These are phyloP conservation scores for Dunaliella salina DNA, from an alignment of 163 green algal species.

Conservation along the genomic window DNA sequence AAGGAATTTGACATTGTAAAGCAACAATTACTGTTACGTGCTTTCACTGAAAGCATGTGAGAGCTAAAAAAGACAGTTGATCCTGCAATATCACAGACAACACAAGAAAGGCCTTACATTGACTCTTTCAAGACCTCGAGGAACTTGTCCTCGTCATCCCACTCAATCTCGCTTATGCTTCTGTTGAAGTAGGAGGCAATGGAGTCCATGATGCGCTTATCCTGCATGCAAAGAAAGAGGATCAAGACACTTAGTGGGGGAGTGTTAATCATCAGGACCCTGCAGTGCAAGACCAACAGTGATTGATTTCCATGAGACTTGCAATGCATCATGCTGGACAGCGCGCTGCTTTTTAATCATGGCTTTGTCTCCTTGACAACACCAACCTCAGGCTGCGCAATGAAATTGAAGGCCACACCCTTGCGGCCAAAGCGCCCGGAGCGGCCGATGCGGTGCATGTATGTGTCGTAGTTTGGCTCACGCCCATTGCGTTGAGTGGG, in stretches of 20 bases:
- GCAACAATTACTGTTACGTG: no score
- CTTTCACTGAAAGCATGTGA: no score
- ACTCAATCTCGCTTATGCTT: constrained; percentile 75
- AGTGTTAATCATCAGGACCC: no score
- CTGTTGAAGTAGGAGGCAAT: constrained; percentile 87
- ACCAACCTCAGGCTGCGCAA: constrained; percentile 47
- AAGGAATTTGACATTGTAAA: no score
- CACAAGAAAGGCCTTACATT: background rate
- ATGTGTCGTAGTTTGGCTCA: constrained; percentile 92
- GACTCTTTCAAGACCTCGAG: constrained; percentile 45
- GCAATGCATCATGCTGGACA: background rate
- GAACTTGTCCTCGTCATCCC: constrained; percentile 92
- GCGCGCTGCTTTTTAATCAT: background rate
- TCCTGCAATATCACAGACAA: no score
- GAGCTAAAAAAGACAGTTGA: no score
- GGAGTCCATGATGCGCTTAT: constrained; percentile 66
- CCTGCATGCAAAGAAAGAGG: constrained; percentile 38
- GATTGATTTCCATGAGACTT: no score
- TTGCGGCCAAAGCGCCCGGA: constrained; percentile 92
- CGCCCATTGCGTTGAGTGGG: constrained; percentile 73
- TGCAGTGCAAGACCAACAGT: no score
- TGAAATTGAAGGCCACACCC: constrained; percentile 97
- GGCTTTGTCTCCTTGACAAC: background rate
- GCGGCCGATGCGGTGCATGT: constrained; percentile 96
- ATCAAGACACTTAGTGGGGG: no score